These are phyloP conservation scores for Asclepias syriaca DNA, from an alignment of 257 asterid genomes.

Conservation along the genomic window DNA sequence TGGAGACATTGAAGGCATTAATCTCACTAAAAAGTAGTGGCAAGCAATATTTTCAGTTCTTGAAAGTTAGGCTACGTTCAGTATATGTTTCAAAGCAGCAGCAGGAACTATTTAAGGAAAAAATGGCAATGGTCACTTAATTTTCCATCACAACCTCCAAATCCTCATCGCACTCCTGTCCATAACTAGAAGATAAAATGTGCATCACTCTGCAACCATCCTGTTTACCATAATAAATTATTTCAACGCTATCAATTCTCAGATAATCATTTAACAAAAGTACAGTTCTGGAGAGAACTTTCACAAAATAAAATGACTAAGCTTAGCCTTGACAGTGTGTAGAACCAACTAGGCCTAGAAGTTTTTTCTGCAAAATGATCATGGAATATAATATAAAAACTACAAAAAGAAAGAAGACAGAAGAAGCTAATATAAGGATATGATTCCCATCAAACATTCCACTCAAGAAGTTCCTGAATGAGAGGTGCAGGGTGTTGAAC, in stretches of 20 bases:
- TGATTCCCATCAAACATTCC: slow-evolving; percentile 76
- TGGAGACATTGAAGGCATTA: background rate
- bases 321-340: background rate
- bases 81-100: background rate
- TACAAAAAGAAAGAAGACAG: background rate
- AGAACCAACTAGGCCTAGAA: background rate
- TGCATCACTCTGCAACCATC: background rate
- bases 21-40: background rate
- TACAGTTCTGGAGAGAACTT: background rate
- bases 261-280: slow-evolving; percentile 1
- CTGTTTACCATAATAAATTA: background rate
- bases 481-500: slow-evolving; percentile 69
- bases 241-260: background rate
- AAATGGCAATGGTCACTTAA: background rate
- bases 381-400: background rate
- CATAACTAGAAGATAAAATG: background rate
- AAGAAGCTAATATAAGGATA: slow-evolving; percentile 52
- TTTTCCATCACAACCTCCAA: background rate
- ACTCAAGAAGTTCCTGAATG: slow-evolving; percentile 76
- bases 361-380: background rate
- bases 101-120: background rate
- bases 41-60: background rate
- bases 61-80: background rate
- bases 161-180: background rate
- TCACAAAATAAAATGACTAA: background rate